phyloP scores from a whole-genome alignment of 2,329 filamentous ascomycete species.

The Aphanocladium album region DNA sequence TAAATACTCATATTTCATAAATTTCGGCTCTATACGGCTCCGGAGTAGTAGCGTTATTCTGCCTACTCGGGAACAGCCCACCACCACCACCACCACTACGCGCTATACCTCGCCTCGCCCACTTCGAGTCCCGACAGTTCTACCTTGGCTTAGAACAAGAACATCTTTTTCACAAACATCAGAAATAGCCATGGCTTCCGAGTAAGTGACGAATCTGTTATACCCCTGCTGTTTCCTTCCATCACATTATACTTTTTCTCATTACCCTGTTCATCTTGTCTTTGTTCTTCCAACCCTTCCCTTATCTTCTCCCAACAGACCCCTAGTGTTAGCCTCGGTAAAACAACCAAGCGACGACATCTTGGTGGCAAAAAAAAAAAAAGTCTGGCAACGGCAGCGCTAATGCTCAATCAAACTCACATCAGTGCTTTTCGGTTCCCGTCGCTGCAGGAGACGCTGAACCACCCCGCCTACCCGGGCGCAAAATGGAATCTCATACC shows the following conservation, averaged over 20 bases:
- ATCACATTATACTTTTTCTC: neutral
- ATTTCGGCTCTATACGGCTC: neutral
- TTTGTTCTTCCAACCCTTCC: neutral
- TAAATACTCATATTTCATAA: neutral
- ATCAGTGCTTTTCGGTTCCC: slow-evolving; percentile 25
- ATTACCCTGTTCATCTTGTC: neutral
- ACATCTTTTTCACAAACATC: neutral
- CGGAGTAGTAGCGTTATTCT: neutral
- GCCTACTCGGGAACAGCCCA: too few relatives aligned
- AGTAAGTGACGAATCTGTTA: neutral
- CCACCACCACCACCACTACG: too few relatives aligned
- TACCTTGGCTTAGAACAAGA: neutral
- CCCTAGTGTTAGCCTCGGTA: slow-evolving; percentile 11
- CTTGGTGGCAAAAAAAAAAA: neutral
- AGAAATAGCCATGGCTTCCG: slow-evolving; percentile 2
- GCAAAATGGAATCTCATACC: slow-evolving; percentile 67
- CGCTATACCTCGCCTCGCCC: neutral
- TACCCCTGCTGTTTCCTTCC: neutral
- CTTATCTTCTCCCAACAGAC: neutral
- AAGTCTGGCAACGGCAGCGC: neutral
- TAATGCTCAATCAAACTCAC: neutral
- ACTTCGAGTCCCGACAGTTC: neutral
- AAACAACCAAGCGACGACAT: neutral
- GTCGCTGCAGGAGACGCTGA: slow-evolving; percentile 52
- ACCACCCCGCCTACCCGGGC: slow-evolving; percentile 62